These are phyloP conservation scores for Calonectria fujianensis DNA, from an alignment of 2,329 filamentous ascomycete species.

Conservation along the genomic window DNA sequence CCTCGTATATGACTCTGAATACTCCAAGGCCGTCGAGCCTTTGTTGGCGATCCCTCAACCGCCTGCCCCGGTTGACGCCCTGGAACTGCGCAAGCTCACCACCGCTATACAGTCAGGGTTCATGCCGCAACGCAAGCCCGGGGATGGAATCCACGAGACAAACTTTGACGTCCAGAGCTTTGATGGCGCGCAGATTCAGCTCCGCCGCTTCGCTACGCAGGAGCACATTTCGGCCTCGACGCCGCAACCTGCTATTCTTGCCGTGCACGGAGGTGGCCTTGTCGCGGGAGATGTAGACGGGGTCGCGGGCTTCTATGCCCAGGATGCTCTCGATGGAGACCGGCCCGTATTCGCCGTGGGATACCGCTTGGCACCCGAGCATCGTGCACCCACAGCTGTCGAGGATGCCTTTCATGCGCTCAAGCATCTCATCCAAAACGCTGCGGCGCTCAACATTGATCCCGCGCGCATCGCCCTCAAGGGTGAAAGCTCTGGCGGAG, in stretches of 20 bases:
- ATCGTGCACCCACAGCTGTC: constrained; percentile 37
- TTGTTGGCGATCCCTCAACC: constrained; percentile 27
- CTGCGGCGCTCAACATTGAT: constrained; percentile 45
- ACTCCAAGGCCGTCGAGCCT: constrained; percentile 43
- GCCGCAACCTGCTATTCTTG: constrained; percentile 43
- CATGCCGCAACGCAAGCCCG: constrained; percentile 31
- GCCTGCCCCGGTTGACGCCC: constrained; percentile 33
- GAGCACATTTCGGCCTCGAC: constrained; percentile 31
- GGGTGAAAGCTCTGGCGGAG: constrained; percentile 47
- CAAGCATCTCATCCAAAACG: constrained; percentile 42
- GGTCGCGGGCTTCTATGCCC: constrained; percentile 29
- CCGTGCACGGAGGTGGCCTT: constrained; percentile 47
- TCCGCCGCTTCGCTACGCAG: constrained; percentile 43
- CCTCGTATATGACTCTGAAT: constrained; percentile 47
- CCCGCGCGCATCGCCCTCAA: constrained; percentile 43
- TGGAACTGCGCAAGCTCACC: constrained; percentile 39
- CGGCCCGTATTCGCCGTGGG: constrained; percentile 48
- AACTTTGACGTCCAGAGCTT: constrained; percentile 43
- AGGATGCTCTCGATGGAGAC: constrained; percentile 19
- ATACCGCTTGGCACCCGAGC: constrained; percentile 50
- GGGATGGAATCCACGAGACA: constrained; percentile 37
- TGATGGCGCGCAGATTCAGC: constrained; percentile 40
- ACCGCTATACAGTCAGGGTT: constrained; percentile 34
- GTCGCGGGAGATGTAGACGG: constrained; percentile 39
- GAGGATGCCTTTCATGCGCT: constrained; percentile 49